Conservation (phyloP, 1,284 basidiomycete genomes). For the Pseudozyma tsukubaensis region DNA sequence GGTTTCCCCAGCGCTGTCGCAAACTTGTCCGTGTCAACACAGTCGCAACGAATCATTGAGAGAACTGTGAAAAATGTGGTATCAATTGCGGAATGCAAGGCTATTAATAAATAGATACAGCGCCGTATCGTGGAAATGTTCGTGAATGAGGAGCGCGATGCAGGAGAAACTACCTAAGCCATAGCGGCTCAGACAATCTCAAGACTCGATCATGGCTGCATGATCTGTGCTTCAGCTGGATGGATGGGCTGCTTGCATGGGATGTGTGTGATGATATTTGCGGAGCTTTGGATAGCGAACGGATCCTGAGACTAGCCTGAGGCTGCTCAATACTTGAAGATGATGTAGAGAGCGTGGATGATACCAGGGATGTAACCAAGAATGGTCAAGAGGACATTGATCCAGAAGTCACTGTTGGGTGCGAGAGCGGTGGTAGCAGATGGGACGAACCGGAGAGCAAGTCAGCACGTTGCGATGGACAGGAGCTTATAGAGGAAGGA, state of each 20-base stretch:
- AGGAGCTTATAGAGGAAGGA: not conserved
- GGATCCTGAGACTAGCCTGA: not conserved
- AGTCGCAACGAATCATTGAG: not conserved
- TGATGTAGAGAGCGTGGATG: slow-evolving; percentile 64
- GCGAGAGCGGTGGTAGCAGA: not conserved
- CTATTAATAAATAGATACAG: slow-evolving; percentile 20
- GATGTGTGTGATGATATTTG: not conserved
- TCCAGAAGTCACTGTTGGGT: slow-evolving; percentile 42
- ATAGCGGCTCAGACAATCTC: too few relatives aligned
- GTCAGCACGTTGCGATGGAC: not conserved
- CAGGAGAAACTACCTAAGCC: not conserved
- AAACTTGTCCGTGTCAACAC: not conserved
- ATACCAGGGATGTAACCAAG: slow-evolving; percentile 61
- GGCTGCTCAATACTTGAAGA: slow-evolving; percentile 56
- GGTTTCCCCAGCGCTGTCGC: too few relatives aligned
- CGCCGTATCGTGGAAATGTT: slow-evolving; percentile 5
- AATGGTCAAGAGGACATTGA: slow-evolving; percentile 60
- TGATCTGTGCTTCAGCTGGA: not conserved
- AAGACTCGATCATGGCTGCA: not conserved
- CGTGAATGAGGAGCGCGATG: not conserved
- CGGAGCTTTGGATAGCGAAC: too few relatives aligned
- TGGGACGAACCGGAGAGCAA: not conserved
- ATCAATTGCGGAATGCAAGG: slow-evolving; percentile 27
- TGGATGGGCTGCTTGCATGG: not conserved
- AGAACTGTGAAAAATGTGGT: slow-evolving; percentile 10